These are phyloP conservation scores for Plasmodium relictum DNA, from an alignment of 169 alveolate genomes.

Conservation along the genomic window DNA sequence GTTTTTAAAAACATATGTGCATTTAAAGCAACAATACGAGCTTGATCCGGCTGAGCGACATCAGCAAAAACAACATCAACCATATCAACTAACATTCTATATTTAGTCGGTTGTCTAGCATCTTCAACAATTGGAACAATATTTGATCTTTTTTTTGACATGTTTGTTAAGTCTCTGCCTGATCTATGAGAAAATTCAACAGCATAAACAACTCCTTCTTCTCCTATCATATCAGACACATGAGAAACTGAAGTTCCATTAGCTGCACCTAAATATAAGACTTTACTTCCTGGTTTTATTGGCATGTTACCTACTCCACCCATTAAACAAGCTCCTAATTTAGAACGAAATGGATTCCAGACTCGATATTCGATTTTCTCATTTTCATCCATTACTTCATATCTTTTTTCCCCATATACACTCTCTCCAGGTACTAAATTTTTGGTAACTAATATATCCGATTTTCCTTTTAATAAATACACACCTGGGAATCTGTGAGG, in stretches of 20 bases:
- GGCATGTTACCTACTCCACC: conserved; percentile 98
- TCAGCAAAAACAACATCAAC: conserved; percentile 99
- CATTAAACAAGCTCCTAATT: conserved; percentile 98
- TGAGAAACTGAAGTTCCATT: conserved; percentile 99
- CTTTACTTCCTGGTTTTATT: conserved; percentile 97
- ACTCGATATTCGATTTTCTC: conserved; percentile 98
- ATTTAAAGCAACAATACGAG: conserved; percentile 97
- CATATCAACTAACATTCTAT: conserved; percentile 98
- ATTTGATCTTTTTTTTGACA: conserved; percentile 98
- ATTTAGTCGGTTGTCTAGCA: conserved; percentile 98
- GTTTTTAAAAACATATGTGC: conserved; percentile 97
- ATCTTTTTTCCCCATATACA: conserved; percentile 99
- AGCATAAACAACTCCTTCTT: conserved; percentile 98
- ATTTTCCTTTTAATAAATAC: conserved; percentile 95
- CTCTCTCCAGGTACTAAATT: conserved; percentile 98
- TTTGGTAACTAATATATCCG: conserved; percentile 97
- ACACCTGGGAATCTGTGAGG: conserved; percentile 98
- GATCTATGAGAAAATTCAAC: conserved; percentile 99
- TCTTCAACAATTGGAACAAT: conserved; percentile 99
- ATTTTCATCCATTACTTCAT: conserved; percentile 91
- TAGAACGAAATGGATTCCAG: conserved; percentile 99
- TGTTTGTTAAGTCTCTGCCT: conserved; percentile 98
- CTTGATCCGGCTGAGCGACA: conserved; percentile 99
- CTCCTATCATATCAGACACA: conserved; percentile 99
- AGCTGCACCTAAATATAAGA: conserved; percentile 98